A percentile compares a stretch with the other conserved stretches of the same genome.
These are phyloP conservation scores for Ophiostoma montium DNA, from an alignment of 2,329 filamentous ascomycete species.

Conservation along the genomic window DNA sequence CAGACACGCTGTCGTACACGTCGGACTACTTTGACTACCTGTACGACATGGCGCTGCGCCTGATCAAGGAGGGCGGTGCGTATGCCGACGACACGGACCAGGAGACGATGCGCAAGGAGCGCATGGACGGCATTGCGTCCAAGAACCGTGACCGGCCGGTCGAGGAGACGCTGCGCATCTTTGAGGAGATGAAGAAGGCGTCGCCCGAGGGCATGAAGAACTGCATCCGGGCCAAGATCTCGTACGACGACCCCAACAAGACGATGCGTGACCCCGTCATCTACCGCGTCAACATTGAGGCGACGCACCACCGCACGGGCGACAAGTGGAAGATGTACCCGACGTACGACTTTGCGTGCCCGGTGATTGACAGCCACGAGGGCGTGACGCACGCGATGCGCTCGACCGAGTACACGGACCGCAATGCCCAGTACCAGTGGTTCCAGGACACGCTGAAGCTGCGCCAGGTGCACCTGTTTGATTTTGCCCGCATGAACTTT, in stretches of 20 bases:
- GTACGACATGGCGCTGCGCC: slow-evolving; percentile 68
- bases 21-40: slow-evolving; percentile 92
- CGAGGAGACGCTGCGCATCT: slow-evolving; percentile 74
- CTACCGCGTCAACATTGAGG: slow-evolving; percentile 61
- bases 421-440: slow-evolving; percentile 79
- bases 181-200: slow-evolving; percentile 75
- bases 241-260: slow-evolving; percentile 83
- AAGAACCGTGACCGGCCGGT: slow-evolving; percentile 62
- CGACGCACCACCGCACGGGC: slow-evolving; percentile 63
- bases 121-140: slow-evolving; percentile 72
- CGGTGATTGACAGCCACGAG: slow-evolving; percentile 66
- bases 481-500: slow-evolving; percentile 76
- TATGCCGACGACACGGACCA: slow-evolving; percentile 92
- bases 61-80: slow-evolving; percentile 76
- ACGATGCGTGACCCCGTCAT: slow-evolving; percentile 94
- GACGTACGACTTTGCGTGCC: slow-evolving; percentile 77
- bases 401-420: slow-evolving; percentile 72
- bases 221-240: slow-evolving; percentile 93
- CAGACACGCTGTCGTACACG: slow-evolving; percentile 76
- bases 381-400: slow-evolving; percentile 72
- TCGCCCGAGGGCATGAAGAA: slow-evolving; percentile 65
- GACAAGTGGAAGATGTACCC: slow-evolving; percentile 74
- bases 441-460: slow-evolving; percentile 62
- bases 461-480: slow-evolving; percentile 70
- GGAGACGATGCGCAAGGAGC: slow-evolving; percentile 73